Conservation (phyloP, 371 early-diverging fungal genomes). For the Homolaphlyctis polyrhiza region DNA sequence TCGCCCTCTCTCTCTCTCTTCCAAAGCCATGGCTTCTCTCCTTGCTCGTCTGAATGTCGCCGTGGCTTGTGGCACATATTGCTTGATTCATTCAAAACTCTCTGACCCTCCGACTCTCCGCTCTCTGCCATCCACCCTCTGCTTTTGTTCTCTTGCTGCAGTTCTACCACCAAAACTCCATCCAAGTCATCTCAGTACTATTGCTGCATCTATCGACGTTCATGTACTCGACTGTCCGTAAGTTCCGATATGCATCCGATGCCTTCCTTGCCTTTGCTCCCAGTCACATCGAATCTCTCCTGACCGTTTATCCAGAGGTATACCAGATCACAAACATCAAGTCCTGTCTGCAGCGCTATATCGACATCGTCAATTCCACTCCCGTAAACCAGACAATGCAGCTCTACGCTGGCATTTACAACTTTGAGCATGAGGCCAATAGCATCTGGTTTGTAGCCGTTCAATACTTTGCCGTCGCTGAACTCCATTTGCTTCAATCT, state of each 20-base stretch:
- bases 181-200: constrained; percentile 45
- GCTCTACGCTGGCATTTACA: too few relatives aligned
- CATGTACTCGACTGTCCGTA: constrained; percentile 37
- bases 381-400: too few relatives aligned
- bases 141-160: not conserved
- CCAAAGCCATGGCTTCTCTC: too few relatives aligned
- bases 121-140: not conserved
- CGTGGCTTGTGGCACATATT: too few relatives aligned
- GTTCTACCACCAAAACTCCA: constrained; percentile 45
- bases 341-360: constrained; percentile 18
- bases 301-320: not conserved
- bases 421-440: too few relatives aligned
- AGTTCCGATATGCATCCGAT: constrained; percentile 20
- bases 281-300: too few relatives aligned
- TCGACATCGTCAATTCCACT: constrained; percentile 1
- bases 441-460: too few relatives aligned
- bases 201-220: constrained; percentile 41
- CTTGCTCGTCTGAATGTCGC: too few relatives aligned
- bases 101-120: not conserved
- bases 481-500: too few relatives aligned
- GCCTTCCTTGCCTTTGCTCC: not conserved
- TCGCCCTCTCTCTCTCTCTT: not conserved
- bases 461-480: too few relatives aligned
- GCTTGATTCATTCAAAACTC: too few relatives aligned
- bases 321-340: not conserved